Evolutionary conservation across 495 filamentous ascomycete genomes (phyloP), one percentile per base, ranked within the genome.

Genomic region (Penicillium simplicissimum): DNA sequence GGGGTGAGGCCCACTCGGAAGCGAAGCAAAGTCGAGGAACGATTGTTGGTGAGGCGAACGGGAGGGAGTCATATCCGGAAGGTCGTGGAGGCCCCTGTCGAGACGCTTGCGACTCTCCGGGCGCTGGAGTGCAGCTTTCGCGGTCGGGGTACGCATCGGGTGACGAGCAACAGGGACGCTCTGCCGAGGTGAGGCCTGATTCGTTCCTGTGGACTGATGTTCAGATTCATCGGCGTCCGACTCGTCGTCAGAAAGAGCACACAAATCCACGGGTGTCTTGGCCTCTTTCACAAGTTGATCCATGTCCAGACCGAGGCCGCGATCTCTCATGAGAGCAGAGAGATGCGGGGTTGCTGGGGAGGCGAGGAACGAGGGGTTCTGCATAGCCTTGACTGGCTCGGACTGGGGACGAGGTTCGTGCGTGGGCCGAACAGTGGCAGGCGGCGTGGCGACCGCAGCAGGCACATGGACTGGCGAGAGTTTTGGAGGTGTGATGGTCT

Each of bases 261-360:
- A 59, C 2, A 71, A 56, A 17, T 71, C 64, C 0, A 71, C 62
- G 14, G 64, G 62, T 4, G 60, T 60, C 57, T 61, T 67, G n/a
- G 63, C 65, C 17, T 72, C 69, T 33, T 58, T 43, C 34, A 72
- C 67, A 23, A 90, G 73, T 35, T 87, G 81, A 56, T 76, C 71
- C 55, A 95, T 74, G 62, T 94, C 84, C 55, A 86, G 81, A 56
- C 75, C 76, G 57, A 88, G 82, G 35, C 88, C 91, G 63, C 80
- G 83, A 58, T 81, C 84, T 54, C 84, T 79, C 76, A 93, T 83
- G 56, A 91, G 71, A 11, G 84, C 82, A 35, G 90, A 93, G 13
- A 97, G 81, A 71, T 92, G 84, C 8, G 93, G 92, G 3, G 87
- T 87, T n/a, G 84, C 83, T 14, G 86, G 76, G 13, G 91, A 91